Evolutionary conservation across 169 alveolate genomes (phyloP).

Genomic region (Babesia ovis): DNA sequence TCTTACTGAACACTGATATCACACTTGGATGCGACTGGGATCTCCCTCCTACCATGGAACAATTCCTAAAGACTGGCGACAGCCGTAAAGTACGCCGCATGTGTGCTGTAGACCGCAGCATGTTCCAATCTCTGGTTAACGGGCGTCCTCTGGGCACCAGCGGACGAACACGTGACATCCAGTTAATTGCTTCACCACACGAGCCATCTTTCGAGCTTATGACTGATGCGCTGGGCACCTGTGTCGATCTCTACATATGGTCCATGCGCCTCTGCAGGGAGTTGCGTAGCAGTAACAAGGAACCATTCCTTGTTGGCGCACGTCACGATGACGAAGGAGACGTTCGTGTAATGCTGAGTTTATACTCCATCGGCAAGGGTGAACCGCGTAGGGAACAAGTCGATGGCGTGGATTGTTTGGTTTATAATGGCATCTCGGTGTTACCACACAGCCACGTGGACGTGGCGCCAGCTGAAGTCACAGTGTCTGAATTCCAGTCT

Average conservation of each 20-base stretch:
- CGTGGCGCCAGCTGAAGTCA: conserved; percentile 18
- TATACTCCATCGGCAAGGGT: neutral
- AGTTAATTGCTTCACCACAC: neutral
- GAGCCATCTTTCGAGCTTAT: conserved; percentile 23
- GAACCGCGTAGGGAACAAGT: neutral
- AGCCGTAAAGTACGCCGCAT: neutral
- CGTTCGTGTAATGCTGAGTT: conserved; percentile 3
- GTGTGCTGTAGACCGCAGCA: conserved; percentile 17
- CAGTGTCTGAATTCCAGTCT: neutral
- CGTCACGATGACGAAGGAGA: neutral
- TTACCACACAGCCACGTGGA: conserved; percentile 16
- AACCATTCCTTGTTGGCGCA: neutral
- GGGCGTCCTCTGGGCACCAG: neutral
- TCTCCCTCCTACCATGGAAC: conserved; percentile 12
- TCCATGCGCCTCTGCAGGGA: conserved; percentile 37
- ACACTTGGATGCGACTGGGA: conserved; percentile 10
- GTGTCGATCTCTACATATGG: conserved; percentile 28
- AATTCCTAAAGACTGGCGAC: conserved; percentile 25
- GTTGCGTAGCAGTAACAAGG: conserved; percentile 19
- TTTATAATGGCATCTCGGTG: neutral
- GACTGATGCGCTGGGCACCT: conserved; percentile 5
- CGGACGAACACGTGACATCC: neutral
- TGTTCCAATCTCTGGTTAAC: conserved; percentile 1
- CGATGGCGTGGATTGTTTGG: neutral
- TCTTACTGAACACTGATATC: conserved; percentile 10